phyloP scores from a whole-genome alignment of 2,329 filamentous ascomycete genomes.

The Beauveria pseudobassiana region DNA sequence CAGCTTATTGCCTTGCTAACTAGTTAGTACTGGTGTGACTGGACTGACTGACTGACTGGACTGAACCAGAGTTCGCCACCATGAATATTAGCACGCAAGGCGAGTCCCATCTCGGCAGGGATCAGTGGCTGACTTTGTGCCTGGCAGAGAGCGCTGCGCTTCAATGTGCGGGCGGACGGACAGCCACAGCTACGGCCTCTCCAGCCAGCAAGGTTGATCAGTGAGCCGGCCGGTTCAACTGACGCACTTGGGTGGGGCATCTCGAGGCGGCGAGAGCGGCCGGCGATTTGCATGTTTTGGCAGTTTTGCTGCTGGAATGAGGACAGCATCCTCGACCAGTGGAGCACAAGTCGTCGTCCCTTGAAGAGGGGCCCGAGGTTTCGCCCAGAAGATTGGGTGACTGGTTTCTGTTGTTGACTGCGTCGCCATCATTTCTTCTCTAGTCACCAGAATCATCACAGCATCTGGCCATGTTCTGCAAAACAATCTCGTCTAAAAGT shows the following conservation, averaged over 20 bases:
- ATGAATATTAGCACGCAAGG: background rate
- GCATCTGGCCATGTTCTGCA: background rate
- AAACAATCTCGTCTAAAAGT: background rate
- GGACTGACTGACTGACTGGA: no score
- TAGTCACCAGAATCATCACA: no score
- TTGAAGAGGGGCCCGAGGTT: no score
- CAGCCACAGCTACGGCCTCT: background rate
- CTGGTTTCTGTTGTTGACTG: no score
- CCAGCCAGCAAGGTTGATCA: background rate
- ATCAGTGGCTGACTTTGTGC: background rate
- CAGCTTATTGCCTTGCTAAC: background rate
- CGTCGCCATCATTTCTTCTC: no score
- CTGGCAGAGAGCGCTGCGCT: background rate
- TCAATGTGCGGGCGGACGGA: no score
- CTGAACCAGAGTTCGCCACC: conserved; percentile 4
- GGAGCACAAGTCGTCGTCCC: background rate
- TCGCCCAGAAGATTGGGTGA: no score
- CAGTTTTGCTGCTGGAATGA: conserved; percentile 3
- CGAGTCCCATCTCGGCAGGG: background rate
- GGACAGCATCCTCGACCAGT: background rate
- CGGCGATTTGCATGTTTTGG: background rate
- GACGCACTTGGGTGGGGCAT: background rate
- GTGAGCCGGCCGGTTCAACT: background rate
- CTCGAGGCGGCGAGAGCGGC: conserved; percentile 3
- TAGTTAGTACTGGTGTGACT: no score